These are phyloP conservation scores for Colletotrichum cuscutae DNA, from an alignment of 2,329 filamentous ascomycete genomes.

Conservation along the genomic window DNA sequence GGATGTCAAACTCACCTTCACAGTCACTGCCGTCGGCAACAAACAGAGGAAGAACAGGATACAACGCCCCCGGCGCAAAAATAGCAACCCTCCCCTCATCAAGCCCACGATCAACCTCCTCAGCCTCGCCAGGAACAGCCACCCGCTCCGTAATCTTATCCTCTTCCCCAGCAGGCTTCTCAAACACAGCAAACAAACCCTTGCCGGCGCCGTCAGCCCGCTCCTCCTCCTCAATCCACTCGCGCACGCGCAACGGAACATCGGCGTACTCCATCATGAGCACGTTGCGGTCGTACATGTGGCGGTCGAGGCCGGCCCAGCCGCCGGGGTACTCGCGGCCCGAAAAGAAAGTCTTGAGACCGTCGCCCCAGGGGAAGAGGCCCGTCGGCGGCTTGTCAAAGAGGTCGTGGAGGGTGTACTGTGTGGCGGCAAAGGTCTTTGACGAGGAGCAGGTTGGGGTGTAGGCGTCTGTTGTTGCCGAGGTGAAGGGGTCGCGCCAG, in stretches of 20 bases:
- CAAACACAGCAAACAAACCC: conserved; percentile 54
- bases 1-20: conserved; percentile 43
- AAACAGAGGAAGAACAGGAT: conserved; percentile 54
- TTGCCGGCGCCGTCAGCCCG: conserved; percentile 42
- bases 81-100: conserved; percentile 48
- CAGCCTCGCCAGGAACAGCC: conserved; percentile 34
- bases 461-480: conserved; percentile 41
- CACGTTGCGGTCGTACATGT: conserved; percentile 59
- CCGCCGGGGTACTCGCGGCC: conserved; percentile 59
- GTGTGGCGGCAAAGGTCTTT: conserved; percentile 48
- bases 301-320: conserved; percentile 63
- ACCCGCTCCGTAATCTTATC: conserved; percentile 52
- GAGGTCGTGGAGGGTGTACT: conserved; percentile 57
- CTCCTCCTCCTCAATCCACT: conserved; percentile 60
- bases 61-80: conserved; percentile 55
- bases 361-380: conserved; percentile 50
- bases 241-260: conserved; percentile 53
- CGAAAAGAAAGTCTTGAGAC: conserved; percentile 52
- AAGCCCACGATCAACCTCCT: conserved; percentile 40
- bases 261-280: conserved; percentile 57
- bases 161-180: conserved; percentile 49
- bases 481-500: conserved; percentile 53
- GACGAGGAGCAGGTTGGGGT: conserved; percentile 47
- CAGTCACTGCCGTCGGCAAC: conserved; percentile 50
- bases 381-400: conserved; percentile 49